Base-by-base conservation (phyloP, 768 basidiomycete species). In the Agaricus subrufescens region DNA sequence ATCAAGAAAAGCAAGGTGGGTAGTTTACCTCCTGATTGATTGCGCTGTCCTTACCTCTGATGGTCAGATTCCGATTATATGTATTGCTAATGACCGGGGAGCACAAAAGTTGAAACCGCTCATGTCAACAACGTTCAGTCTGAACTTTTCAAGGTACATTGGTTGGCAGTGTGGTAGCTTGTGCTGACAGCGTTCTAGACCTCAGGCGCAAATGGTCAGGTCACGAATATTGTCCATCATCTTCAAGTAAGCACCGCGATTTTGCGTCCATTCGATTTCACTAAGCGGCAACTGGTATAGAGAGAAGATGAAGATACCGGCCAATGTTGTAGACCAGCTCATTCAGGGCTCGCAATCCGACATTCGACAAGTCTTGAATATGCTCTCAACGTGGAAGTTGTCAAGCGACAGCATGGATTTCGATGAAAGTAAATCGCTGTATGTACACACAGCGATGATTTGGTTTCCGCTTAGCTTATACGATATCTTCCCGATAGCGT, bases 381-480 rank as follows among this genome's bases (percentile, higher is more conserved):
- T 99, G 94, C 75, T 99, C 11, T 96, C 97, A 4, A 98, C 96
- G 0, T 98, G 94, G 91, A 94, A 87, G 64, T 71, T 98, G n/a
- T 89, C 88, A 8, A 87, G 75, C 59, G 69, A 78, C 54, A 77
- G 82, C 2, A 92, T 99, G 87, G 80, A 86, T 61, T 98, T 92
- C 67, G 95, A 98, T 61, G 85, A 97, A 63, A 83, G 94, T 54
- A 97, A 98, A 68, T 70, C 76, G n/a, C 74, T 98, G 95, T 98
- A 64, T 53, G 91, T 78, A 8, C 39, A 51, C 3, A 9, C 14
- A n/a, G 60, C 9, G 26, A 1, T 26, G 40, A 14, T 50, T 30
- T 34, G n/a, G 40, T 46, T 23, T 42, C 27, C 26, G 4, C 46
- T 19, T 49, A 40, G 5, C 15, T 30, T 9, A 29, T 14, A 34